Evolutionary conservation across 352 stramenopile genomes (phyloP).

Genomic region (Pythium utonaiense): DNA sequence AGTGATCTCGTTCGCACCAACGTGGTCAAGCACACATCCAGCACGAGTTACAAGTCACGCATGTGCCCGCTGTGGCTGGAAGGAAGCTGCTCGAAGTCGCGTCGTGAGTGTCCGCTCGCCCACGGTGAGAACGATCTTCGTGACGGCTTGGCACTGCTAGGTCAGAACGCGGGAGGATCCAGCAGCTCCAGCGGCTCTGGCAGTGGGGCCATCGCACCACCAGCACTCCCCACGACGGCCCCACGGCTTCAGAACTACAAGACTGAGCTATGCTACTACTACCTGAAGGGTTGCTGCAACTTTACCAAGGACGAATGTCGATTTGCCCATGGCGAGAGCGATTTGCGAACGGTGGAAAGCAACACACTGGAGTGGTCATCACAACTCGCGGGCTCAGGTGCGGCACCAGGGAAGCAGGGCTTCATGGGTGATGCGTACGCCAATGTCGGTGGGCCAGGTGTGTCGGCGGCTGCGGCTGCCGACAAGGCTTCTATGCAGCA

Average conservation of each 20-base stretch:
- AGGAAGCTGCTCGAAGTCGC: conserved; percentile 65
- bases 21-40: conserved; percentile 33
- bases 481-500: conserved; percentile 25
- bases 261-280: conserved; percentile 88
- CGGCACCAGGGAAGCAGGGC: not conserved
- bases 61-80: conserved; percentile 78
- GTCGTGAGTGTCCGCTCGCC: conserved; percentile 70
- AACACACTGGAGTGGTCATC: conserved; percentile 66
- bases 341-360: conserved; percentile 78
- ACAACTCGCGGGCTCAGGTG: conserved; percentile 35
- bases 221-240: conserved; percentile 39
- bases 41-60: conserved; percentile 67
- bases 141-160: conserved; percentile 38
- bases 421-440: conserved; percentile 7
- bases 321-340: conserved; percentile 81
- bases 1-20: conserved; percentile 59
- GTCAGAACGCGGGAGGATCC: conserved; percentile 8
- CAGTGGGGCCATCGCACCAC: not conserved
- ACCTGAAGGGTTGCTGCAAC: conserved; percentile 86
- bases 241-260: conserved; percentile 86
- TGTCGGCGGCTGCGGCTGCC: not conserved
- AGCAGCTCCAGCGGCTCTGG: not conserved
- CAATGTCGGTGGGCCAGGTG: not conserved
- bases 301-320: conserved; percentile 85
- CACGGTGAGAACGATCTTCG: conserved; percentile 77